phyloP scores from a whole-genome alignment of 2,329 filamentous ascomycete genomes.

The Ophiostoma perfectum region DNA sequence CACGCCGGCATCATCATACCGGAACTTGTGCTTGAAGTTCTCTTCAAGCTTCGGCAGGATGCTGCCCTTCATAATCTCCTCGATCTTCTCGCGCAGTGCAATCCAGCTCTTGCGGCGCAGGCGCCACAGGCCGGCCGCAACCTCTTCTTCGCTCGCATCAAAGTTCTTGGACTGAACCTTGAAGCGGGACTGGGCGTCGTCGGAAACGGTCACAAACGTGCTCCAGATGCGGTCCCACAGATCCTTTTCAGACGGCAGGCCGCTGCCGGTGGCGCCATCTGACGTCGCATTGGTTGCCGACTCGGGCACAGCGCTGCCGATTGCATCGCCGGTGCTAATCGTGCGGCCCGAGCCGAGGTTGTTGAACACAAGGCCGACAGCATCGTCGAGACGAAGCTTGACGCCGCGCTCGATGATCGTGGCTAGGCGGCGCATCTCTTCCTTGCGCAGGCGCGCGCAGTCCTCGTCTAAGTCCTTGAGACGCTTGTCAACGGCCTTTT shows the following conservation, averaged over 20 bases:
- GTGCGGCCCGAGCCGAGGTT: constrained; percentile 78
- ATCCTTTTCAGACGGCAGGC: constrained; percentile 68
- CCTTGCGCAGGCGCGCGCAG: constrained; percentile 76
- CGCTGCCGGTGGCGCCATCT: constrained; percentile 31
- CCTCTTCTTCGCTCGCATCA: constrained; percentile 84
- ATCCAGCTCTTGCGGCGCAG: constrained; percentile 92
- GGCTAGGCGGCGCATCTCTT: constrained; percentile 91
- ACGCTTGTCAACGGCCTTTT: constrained; percentile 78
- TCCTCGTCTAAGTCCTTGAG: constrained; percentile 91
- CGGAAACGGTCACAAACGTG: constrained; percentile 74
- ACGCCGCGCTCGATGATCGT: constrained; percentile 93
- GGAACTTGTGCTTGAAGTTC: constrained; percentile 99
- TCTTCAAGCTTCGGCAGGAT: constrained; percentile 90
- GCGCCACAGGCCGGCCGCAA: constrained; percentile 87
- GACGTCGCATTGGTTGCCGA: neutral
- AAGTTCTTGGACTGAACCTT: constrained; percentile 86
- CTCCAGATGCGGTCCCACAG: constrained; percentile 96
- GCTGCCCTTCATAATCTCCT: constrained; percentile 97
- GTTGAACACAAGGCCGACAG: constrained; percentile 90
- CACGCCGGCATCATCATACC: constrained; percentile 91
- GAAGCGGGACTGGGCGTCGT: constrained; percentile 80
- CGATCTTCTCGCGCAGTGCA: constrained; percentile 81
- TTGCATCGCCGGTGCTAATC: constrained; percentile 42
- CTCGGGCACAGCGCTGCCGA: constrained; percentile 73
- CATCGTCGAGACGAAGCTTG: constrained; percentile 77